phyloP scores from a whole-genome alignment of 148 eudicot genomes.

The Amaranthus cruentus region DNA sequence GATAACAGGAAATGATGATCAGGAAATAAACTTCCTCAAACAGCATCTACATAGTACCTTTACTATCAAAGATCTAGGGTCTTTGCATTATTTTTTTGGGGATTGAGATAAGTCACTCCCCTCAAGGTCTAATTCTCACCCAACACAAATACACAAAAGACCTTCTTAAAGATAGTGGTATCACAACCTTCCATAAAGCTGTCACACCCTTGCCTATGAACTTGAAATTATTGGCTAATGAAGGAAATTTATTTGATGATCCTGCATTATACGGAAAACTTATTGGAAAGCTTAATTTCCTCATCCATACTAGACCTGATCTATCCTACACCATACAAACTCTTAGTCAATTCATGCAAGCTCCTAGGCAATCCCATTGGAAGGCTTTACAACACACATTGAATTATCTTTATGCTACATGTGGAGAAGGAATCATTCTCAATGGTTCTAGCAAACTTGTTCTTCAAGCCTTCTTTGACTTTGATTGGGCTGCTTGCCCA shows the following conservation, averaged over 20 bases:
- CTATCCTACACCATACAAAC: neutral
- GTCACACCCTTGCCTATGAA: neutral
- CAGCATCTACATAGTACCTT: neutral
- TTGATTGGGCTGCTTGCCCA: constrained; percentile 6
- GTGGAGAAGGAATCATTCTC: neutral
- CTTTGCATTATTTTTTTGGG: neutral
- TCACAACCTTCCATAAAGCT: neutral
- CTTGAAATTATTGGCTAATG: neutral
- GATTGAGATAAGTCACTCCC: neutral
- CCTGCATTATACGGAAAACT: neutral
- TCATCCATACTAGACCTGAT: neutral
- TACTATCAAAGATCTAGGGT: neutral
- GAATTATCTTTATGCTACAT: no score
- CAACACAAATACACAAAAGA: neutral
- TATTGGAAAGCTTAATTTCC: neutral
- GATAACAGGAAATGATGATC: neutral
- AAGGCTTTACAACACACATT: neutral
- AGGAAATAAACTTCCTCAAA: neutral
- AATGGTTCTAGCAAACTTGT: neutral
- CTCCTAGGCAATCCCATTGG: neutral
- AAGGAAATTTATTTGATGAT: neutral
- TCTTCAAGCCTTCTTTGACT: neutral
- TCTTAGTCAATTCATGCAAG: neutral
- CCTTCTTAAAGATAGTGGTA: neutral
- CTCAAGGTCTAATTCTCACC: neutral